Percentiles rank a stretch among this genome's conserved stretches.
Evolutionary conservation across 345 rosid species (phyloP).

Genomic region (Corchorus olitorius): DNA sequence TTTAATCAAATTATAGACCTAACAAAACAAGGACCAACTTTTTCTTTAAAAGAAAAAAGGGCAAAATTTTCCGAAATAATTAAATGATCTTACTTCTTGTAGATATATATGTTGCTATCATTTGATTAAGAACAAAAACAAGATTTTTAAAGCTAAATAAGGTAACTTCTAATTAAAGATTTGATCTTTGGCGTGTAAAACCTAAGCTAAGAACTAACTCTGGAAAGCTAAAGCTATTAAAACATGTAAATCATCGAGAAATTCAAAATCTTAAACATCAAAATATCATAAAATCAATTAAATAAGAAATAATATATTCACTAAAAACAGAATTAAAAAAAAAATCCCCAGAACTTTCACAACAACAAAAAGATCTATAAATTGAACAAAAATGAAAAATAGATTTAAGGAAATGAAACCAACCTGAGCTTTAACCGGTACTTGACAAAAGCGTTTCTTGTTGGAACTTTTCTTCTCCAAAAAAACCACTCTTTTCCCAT

Average conservation of each 20-base stretch:
- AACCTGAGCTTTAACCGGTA: conserved; percentile 63
- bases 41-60: background rate
- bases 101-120: background rate
- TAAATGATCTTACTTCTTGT: background rate
- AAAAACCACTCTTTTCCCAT: conserved; percentile 46
- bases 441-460: conserved; percentile 28
- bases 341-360: background rate
- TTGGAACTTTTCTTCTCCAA: conserved; percentile 31
- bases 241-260: background rate
- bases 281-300: background rate
- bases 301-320: background rate
- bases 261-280: background rate
- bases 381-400: background rate
- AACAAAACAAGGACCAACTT: background rate
- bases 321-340: background rate
- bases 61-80: background rate
- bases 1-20: background rate
- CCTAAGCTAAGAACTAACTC: background rate
- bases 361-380: background rate
- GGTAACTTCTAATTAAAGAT: background rate
- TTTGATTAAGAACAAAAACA: background rate
- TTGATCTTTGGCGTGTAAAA: background rate
- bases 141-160: background rate
- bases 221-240: background rate
- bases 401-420: background rate